These are phyloP conservation scores for Themeda triandra DNA, from an alignment of 176 grass and related monocot species.

Conservation along the genomic window DNA sequence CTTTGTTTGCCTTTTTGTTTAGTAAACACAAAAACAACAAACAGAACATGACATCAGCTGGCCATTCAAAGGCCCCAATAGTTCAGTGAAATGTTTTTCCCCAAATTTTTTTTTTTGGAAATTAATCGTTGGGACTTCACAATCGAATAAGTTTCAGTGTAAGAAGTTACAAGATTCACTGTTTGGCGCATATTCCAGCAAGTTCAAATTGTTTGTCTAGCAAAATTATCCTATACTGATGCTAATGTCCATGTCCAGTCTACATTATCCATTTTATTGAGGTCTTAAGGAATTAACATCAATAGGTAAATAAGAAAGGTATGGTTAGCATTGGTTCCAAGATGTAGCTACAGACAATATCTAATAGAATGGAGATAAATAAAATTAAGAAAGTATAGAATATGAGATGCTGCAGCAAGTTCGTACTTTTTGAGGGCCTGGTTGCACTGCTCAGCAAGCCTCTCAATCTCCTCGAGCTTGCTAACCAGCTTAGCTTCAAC, in stretches of 20 bases:
- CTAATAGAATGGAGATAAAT: not conserved
- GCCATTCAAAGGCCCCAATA: no score
- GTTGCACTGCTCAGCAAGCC: conserved; percentile 60
- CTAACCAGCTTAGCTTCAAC: conserved; percentile 44
- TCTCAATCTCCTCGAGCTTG: conserved; percentile 63
- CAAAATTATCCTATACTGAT: not conserved
- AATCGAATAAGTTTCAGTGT: no score
- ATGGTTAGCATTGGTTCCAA: not conserved
- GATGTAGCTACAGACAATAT: not conserved
- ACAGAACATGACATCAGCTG: no score
- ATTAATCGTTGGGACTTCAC: no score
- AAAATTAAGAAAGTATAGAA: not conserved
- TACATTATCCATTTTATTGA: not conserved
- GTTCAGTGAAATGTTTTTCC: no score
- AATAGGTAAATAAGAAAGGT: not conserved
- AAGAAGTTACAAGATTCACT: no score
- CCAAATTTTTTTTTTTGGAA: no score
- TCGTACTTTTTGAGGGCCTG: conserved; percentile 67
- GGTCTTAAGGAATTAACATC: not conserved
- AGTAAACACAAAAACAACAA: no score
- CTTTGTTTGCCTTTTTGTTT: no score
- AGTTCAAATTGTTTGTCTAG: not conserved
- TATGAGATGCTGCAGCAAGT: not conserved
- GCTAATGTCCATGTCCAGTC: not conserved
- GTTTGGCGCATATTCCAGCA: not conserved